A percentile compares a stretch with the other conserved stretches of the same genome.
Evolutionary conservation across 2,329 filamentous ascomycete species (phyloP).

Genomic region (Trichoderma atrobrunneum): DNA sequence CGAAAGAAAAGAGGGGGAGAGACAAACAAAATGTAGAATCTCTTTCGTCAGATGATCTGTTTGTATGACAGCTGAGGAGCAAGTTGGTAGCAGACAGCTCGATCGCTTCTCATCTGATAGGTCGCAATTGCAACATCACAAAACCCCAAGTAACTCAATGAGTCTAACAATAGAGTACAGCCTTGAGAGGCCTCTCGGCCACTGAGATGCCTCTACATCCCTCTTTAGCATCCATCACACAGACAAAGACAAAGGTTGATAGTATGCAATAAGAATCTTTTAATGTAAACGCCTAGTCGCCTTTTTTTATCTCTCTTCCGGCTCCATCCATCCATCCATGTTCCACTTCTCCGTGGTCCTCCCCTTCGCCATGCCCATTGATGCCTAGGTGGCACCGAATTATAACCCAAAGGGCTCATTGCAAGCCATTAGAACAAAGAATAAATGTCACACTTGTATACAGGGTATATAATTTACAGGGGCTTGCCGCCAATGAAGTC

Average conservation of each 20-base stretch:
- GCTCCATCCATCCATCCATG: neutral
- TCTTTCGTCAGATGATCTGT: neutral
- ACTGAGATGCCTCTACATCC: neutral
- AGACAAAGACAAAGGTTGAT: neutral
- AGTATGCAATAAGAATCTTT: neutral
- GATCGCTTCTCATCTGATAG: neutral
- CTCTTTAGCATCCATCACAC: neutral
- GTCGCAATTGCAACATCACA: neutral
- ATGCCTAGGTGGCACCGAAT: neutral
- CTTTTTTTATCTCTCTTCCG: neutral
- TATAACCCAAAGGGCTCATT: conserved; percentile 1
- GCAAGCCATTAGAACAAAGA: neutral
- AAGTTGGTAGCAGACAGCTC: neutral
- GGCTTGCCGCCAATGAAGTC: conserved; percentile 89
- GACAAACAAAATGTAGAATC: neutral
- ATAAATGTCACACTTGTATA: neutral
- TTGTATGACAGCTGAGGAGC: neutral
- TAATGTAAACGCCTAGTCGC: neutral
- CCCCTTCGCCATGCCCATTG: neutral
- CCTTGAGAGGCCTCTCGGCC: neutral
- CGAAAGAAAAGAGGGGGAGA: neutral
- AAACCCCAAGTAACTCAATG: neutral
- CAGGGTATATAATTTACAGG: conserved; percentile 49
- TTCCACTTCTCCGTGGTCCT: neutral
- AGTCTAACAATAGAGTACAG: neutral